phyloP scores from a whole-genome alignment of 164 flowering plant species.

The Stephania japonica region DNA sequence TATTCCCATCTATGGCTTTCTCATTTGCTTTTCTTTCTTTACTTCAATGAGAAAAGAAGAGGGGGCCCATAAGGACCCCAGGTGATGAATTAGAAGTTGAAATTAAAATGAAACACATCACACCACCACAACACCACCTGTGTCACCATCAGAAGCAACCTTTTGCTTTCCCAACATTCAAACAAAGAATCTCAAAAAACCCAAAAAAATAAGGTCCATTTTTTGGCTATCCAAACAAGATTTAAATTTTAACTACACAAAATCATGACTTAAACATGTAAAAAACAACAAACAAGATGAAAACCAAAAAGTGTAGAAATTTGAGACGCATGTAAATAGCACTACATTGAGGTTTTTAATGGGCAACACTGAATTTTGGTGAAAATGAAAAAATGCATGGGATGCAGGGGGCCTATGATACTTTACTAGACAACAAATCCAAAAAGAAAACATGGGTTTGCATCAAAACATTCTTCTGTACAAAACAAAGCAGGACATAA shows the following conservation, averaged over 20 bases:
- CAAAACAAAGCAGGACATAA: neutral
- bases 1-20: neutral
- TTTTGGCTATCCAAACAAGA: neutral
- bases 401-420: neutral
- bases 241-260: neutral
- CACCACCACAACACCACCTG: neutral
- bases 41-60: neutral
- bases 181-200: neutral
- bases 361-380: neutral
- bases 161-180: conserved; percentile 4
- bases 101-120: neutral
- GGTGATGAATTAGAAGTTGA: conserved; percentile 3
- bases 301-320: neutral
- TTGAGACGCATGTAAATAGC: neutral
- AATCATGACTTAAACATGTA: neutral
- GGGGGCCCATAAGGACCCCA: neutral
- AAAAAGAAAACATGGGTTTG: neutral
- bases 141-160: conserved; percentile 4
- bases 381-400: neutral
- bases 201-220: neutral
- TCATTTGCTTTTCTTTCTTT: neutral
- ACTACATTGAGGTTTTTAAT: neutral
- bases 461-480: neutral
- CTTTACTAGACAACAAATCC: conserved; percentile 2
- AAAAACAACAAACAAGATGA: neutral